phyloP scores from a whole-genome alignment of 345 rosid species.

The Abelmoschus esculentus region DNA sequence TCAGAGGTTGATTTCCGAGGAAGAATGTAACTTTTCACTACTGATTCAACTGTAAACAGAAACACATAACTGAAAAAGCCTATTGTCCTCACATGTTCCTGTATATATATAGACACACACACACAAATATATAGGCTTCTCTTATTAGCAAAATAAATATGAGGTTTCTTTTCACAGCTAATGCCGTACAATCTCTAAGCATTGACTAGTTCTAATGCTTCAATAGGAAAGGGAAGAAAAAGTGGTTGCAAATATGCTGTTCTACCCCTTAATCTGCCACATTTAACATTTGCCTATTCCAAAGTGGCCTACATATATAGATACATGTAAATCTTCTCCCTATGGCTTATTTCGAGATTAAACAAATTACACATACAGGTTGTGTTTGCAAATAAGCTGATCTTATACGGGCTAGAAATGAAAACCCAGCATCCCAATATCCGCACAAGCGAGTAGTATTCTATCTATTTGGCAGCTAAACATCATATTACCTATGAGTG shows the following conservation, averaged over 20 bases:
- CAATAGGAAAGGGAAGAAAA: neutral
- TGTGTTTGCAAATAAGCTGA: slow-evolving; percentile 28
- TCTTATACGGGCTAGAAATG: slow-evolving; percentile 32
- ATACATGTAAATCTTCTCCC: slow-evolving; percentile 24
- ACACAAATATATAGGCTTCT: no score
- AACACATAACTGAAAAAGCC: neutral
- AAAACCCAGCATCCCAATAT: slow-evolving; percentile 14
- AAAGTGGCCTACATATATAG: slow-evolving; percentile 36
- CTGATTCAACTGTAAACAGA: neutral
- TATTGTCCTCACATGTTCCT: no score
- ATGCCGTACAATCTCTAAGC: no score
- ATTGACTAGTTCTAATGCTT: slow-evolving; percentile 16
- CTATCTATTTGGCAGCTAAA: slow-evolving; percentile 35
- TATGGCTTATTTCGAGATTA: slow-evolving; percentile 26
- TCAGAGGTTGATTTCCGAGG: neutral
- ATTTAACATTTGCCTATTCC: slow-evolving; percentile 18
- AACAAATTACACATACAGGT: slow-evolving; percentile 23
- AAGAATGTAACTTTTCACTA: neutral
- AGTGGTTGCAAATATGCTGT: slow-evolving; percentile 10
- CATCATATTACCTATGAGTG: slow-evolving; percentile 52
- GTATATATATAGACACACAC: no score
- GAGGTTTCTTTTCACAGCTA: no score
- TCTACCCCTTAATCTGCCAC: slow-evolving; percentile 26
- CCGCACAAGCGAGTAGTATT: slow-evolving; percentile 17
- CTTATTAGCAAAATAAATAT: no score